A percentile compares a stretch with the other conserved stretches of the same genome.
Conservation (phyloP, 805 yeast species). For the Monosporozyma servazzii region DNA sequence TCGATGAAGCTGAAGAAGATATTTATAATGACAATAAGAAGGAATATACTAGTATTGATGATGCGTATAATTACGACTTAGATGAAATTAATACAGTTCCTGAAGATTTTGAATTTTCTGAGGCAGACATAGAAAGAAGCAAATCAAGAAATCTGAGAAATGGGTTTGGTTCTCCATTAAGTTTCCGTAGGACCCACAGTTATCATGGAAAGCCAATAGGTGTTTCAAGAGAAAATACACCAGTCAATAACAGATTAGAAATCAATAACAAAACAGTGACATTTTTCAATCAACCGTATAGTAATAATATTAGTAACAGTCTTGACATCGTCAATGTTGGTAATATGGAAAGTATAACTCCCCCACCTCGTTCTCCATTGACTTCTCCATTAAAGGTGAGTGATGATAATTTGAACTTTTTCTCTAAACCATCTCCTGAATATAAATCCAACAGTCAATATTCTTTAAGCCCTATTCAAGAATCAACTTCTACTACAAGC, state of each 20-base stretch:
- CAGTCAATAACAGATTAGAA: conserved; percentile 31
- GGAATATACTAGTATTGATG: conserved; percentile 32
- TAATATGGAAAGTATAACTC: conserved; percentile 1
- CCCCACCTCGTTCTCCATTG: conserved; percentile 4
- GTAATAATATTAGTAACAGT: neutral
- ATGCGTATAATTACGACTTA: conserved; percentile 36
- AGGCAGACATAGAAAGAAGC: conserved; percentile 10
- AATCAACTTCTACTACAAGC: conserved; percentile 23
- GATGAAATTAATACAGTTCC: conserved; percentile 46
- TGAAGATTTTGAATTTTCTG: conserved; percentile 33
- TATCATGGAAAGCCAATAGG: conserved; percentile 24
- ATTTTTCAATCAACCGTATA: conserved; percentile 23
- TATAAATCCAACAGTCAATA: conserved; percentile 14
- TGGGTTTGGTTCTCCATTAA: conserved; percentile 8
- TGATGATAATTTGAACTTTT: conserved; percentile 8
- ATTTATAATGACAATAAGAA: conserved; percentile 22
- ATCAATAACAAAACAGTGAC: conserved; percentile 34
- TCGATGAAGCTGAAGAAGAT: conserved; percentile 31
- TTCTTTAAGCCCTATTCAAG: conserved; percentile 28
- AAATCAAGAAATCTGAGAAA: conserved; percentile 6
- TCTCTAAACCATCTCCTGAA: conserved; percentile 21
- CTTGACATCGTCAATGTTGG: neutral
- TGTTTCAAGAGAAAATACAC: conserved; percentile 22
- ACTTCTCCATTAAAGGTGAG: conserved; percentile 1
- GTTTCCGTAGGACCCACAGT: conserved; percentile 27